Percentiles rank a stretch among this genome's conserved stretches.
Conservation (phyloP, 768 basidiomycete genomes). For the Russula sp. region DNA sequence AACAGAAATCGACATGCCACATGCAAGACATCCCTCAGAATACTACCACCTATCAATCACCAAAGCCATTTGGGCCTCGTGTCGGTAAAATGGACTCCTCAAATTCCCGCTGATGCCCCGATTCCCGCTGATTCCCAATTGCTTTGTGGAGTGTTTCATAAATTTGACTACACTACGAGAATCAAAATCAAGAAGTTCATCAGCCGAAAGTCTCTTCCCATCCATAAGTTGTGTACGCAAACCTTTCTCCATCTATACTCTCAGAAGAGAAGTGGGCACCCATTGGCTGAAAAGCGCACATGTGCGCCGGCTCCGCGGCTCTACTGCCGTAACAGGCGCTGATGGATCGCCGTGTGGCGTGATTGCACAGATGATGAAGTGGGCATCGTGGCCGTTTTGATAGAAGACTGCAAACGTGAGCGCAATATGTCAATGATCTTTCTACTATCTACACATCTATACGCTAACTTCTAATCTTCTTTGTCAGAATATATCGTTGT, state of each 20-base stretch:
- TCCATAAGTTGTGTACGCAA: constrained; percentile 5
- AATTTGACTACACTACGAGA: constrained; percentile 9
- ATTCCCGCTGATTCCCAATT: constrained; percentile 2
- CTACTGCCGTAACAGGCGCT: constrained; percentile 11
- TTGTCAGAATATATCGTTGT: background rate
- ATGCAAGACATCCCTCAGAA: background rate
- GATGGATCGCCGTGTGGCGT: constrained; percentile 27
- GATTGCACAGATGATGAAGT: constrained; percentile 22
- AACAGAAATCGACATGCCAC: background rate
- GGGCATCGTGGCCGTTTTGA: constrained; percentile 13
- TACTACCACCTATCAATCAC: background rate
- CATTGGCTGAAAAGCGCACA: background rate
- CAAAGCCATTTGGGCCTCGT: background rate
- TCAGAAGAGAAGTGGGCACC: background rate
- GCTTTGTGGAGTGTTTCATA: constrained; percentile 11
- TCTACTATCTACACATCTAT: background rate
- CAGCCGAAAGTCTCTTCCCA: constrained; percentile 1
- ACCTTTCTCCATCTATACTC: background rate
- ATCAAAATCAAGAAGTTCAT: constrained; percentile 14
- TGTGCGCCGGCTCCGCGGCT: constrained; percentile 17
- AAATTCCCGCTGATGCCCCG: background rate
- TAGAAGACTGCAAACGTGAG: constrained; percentile 3
- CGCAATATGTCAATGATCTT: background rate
- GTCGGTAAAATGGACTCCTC: background rate
- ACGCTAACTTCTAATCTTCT: background rate